Base-by-base conservation (phyloP, 371 early-diverging fungal species). In the Rhizoclosmatium hyalinum region DNA sequence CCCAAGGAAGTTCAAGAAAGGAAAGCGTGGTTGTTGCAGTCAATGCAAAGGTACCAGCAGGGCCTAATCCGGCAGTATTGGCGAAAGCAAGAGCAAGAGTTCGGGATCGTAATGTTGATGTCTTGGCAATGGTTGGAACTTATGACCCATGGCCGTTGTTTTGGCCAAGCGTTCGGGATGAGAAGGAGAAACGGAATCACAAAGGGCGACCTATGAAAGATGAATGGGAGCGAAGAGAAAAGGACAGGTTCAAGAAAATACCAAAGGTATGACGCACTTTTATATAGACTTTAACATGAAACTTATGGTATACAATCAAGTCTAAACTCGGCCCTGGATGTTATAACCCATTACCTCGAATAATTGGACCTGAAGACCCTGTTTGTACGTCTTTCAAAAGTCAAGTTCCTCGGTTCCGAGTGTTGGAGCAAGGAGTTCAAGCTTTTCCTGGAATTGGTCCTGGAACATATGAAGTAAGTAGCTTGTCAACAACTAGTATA, bases 121-220 rank as follows among this genome's bases (percentile, higher is more conserved):
- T 76, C 12, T 56, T 17, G 50, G 76, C 76, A 1, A 76, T 76
- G 76, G 67, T 76, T 5, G 76, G 71, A 6, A 64, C 76, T 24
- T 76, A 76, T 50, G 72, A 76, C 60, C 76, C 76, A 17, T 76
- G 57, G 64, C 76, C 76, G 24, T 44, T 72, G 8, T 45, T 65
- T 14, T 76, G 76, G 76, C 65, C 76, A 2, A 60, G 58, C 19
- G 46, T 61, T 3, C 64, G 39, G 43, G 67, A 64, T 5, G 72
- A 72, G 21, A 24, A 70, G n/a, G 65, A 71, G 53, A 44, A 66
- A 10, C 42, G 76, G 43, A 21, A 24, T 3, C 17, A 57, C 39
- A 65, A 66, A 54, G 76, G 76, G 4, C 56, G 75, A 32, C 72
- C 61, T 12, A 53, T 43, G 21, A 57, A 66, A 19, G 76, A 76